These are phyloP conservation scores for Diplodia corticola DNA, from an alignment of 2,329 filamentous ascomycete species.

Conservation along the genomic window DNA sequence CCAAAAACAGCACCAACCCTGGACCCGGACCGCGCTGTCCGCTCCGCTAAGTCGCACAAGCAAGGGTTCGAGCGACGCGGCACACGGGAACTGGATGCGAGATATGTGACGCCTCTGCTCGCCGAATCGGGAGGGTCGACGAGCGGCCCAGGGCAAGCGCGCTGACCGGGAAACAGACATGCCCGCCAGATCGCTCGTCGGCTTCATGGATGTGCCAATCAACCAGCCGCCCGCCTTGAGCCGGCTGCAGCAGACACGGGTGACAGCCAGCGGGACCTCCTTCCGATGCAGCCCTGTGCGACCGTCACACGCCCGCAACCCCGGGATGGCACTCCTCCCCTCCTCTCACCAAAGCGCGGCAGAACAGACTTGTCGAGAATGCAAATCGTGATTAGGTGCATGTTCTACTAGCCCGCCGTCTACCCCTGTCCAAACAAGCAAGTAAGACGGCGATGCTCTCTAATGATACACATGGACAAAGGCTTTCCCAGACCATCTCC, in stretches of 20 bases:
- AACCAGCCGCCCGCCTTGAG: neutral
- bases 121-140: neutral
- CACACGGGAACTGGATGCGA: slow-evolving; percentile 23
- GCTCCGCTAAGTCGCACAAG: slow-evolving; percentile 32
- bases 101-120: slow-evolving; percentile 14
- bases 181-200: slow-evolving; percentile 1
- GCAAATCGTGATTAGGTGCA: slow-evolving; percentile 23
- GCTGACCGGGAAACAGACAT: slow-evolving; percentile 21
- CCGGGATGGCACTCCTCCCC: neutral
- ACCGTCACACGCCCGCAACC: slow-evolving; percentile 4
- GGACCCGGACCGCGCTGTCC: neutral
- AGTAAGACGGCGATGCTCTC: slow-evolving; percentile 18
- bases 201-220: slow-evolving; percentile 15
- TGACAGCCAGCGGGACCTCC: slow-evolving; percentile 13
- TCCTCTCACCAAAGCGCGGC: slow-evolving; percentile 4
- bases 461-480: slow-evolving; percentile 20
- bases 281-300: slow-evolving; percentile 23
- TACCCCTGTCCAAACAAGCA: slow-evolving; percentile 2
- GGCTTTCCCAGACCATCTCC: slow-evolving; percentile 12
- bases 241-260: slow-evolving; percentile 17
- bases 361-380: slow-evolving; percentile 17
- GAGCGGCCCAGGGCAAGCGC: neutral
- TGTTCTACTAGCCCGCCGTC: slow-evolving; percentile 14
- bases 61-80: slow-evolving; percentile 33
- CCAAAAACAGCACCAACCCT: slow-evolving; percentile 13